Conservation (phyloP, 2,329 filamentous ascomycete genomes). For the Alternaria postmessia region DNA sequence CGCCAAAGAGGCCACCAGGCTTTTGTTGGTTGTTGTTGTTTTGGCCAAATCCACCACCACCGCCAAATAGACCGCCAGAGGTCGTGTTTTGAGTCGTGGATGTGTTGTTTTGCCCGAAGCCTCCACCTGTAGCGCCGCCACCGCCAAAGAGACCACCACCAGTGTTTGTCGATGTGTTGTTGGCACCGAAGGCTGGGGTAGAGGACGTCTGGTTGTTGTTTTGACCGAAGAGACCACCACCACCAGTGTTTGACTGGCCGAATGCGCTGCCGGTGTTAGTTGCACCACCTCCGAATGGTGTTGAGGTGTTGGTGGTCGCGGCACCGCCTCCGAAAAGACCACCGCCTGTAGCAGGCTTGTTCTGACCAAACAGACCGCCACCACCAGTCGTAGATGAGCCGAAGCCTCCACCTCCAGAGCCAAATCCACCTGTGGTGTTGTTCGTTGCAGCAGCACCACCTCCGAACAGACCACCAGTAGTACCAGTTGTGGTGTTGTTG, state of each 20-base stretch:
- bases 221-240: constrained; percentile 48
- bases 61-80: constrained; percentile 54
- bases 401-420: constrained; percentile 46
- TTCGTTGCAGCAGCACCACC: constrained; percentile 32
- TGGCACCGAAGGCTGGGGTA: constrained; percentile 39
- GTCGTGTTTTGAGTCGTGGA: constrained; percentile 32
- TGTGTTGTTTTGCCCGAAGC: constrained; percentile 46
- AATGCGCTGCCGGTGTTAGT: constrained; percentile 34
- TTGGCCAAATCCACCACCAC: constrained; percentile 49
- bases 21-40: constrained; percentile 50
- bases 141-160: constrained; percentile 42
- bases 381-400: constrained; percentile 36
- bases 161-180: constrained; percentile 35
- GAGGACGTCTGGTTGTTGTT: constrained; percentile 37
- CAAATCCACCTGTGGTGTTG: constrained; percentile 39
- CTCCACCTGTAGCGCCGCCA: constrained; percentile 25
- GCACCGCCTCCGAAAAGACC: constrained; percentile 46
- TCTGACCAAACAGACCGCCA: constrained; percentile 61
- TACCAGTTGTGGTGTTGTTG: constrained; percentile 37
- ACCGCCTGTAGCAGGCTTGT: constrained; percentile 44
- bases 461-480: constrained; percentile 48
- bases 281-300: constrained; percentile 38
- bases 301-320: constrained; percentile 34
- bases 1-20: constrained; percentile 49
- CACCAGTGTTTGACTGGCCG: constrained; percentile 39